Conservation (phyloP, 2,329 filamentous ascomycete species). For the Xenosphaeropsis pyriputrescens region DNA sequence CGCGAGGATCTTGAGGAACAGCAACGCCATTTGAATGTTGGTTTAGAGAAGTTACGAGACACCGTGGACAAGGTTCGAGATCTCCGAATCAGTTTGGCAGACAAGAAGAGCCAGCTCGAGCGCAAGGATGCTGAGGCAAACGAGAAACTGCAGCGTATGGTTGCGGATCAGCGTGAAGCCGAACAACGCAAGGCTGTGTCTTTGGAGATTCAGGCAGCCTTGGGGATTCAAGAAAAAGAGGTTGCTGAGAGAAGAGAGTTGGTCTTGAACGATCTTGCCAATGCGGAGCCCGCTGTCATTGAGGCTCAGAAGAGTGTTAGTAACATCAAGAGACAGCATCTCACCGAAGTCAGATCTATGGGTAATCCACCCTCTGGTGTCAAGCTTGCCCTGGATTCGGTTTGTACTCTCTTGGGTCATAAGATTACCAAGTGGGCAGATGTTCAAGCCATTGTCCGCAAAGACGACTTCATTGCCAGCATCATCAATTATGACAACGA, state of each 20-base stretch:
- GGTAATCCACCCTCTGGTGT: constrained; percentile 82
- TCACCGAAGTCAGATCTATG: constrained; percentile 97
- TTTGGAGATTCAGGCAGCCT: constrained; percentile 71
- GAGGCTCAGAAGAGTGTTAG: constrained; percentile 93
- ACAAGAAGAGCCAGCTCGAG: constrained; percentile 89
- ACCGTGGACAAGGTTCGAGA: constrained; percentile 96
- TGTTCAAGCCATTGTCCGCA: constrained; percentile 75
- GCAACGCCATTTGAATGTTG: constrained; percentile 94
- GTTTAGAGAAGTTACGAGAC: constrained; percentile 90
- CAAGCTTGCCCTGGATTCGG: constrained; percentile 84
- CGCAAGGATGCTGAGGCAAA: constrained; percentile 92
- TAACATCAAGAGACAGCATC: constrained; percentile 94
- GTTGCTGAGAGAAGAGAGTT: constrained; percentile 72
- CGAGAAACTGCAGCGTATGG: constrained; percentile 93
- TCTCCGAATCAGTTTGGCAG: constrained; percentile 74
- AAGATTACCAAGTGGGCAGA: constrained; percentile 84
- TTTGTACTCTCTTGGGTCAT: constrained; percentile 87
- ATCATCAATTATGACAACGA: constrained; percentile 97
- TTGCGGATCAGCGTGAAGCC: constrained; percentile 87
- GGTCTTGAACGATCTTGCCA: constrained; percentile 75
- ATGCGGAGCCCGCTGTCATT: constrained; percentile 81
- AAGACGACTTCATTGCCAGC: constrained; percentile 93
- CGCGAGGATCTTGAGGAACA: constrained; percentile 97
- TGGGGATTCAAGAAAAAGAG: constrained; percentile 82
- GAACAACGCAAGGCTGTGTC: constrained; percentile 83